Evolutionary conservation across 2,329 filamentous ascomycete species (phyloP), one percentile per base, ranked within the genome.

Genomic region (Whalleya microplaca): DNA sequence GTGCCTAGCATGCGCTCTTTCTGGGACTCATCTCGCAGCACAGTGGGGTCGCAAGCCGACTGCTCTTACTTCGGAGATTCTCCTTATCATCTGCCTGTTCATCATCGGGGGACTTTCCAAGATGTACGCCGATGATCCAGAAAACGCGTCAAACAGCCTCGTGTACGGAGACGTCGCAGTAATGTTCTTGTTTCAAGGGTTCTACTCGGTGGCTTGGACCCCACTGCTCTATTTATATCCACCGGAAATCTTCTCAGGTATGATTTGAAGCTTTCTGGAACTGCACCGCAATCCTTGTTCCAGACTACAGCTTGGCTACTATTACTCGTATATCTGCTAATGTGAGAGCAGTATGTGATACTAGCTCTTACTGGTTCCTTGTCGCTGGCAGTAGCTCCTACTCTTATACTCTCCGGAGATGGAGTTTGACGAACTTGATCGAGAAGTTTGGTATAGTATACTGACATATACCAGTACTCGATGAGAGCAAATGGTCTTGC

Each of bases 111-210:
- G 73, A 1, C 67, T 84, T 3, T 77, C 78, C 4, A 82, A 82
- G 58, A 60, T 67, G 18, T 75, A 72, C 21, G 65, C 66, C 10
- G 69, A 70, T 46, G 46, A 72, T 42, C 65, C 65, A 5, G 50
- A 65, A 10, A 62, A 64, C 2, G 68, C 67, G 4, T 70, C 70
- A 1, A 42, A 59, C 9, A 66, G 66, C 46, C 60, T 70, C 0
- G 59, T 67, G 4, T 68, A 67, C 41, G 71, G 66, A 21, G 64
- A 69, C 27, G 68, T 72, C 6, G 71, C 69, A 0, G 68, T 76
- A 12, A 80, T 83, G 64, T 83, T 83, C 63, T 67, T 83, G 2
- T 83, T 82, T 64, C 77, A 80, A 52, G 80, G 78, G 0, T 77
- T 76, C 51, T 84, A 82, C 62, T 75, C 73, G 0, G 69, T 83